Evolutionary conservation across 2,329 filamentous ascomycete genomes (phyloP), one percentile per base, ranked within the genome.

Genomic region (Hypoxylon sp.): DNA sequence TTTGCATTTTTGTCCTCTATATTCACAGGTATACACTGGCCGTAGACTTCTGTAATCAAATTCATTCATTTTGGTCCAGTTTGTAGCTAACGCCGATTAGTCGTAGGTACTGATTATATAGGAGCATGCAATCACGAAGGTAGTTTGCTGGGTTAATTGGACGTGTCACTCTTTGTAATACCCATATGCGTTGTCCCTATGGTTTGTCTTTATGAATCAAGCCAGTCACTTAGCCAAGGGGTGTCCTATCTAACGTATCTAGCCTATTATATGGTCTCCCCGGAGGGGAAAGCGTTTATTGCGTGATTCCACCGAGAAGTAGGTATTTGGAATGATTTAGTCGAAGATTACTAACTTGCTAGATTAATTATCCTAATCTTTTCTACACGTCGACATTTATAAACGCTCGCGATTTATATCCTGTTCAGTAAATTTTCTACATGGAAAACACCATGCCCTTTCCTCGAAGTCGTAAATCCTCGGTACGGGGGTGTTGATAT

Each of bases 341-440:
- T 31, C 9, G 46, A 6, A 47, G 39, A 24, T 44, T 44, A 35
- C 46, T 46, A 53, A 37, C 14, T 26, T 42, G 9, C 14, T 61
- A 31, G 19, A 60, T 60, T 52, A 13, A 37, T 31, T 52, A 47
- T 50, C 22, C 33, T 55, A n/a, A 46, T 33, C 1, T 22, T 47
- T 44, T 42, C 44, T 35, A 14, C 14, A 14, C 37, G 19, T 48
- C 29, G 26, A 37, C 14, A 24, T 53, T 13, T 19, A 35, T 37
- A 3, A 14, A 44, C 17, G 14, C 26, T 24, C 22, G 52, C 37
- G 31, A 61, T 60, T 19, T 26, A 14, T 62, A 59, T 50, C 11
- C 31, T 63, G 37, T 48, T 24, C 50, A 22, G 22, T 59, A 54
- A 35, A 8, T 52, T 51, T 47, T 9, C 35, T 66, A 62, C 63